Conservation (phyloP, 192 early-diverging fungal species). For the Entophlyctis helioformis region DNA sequence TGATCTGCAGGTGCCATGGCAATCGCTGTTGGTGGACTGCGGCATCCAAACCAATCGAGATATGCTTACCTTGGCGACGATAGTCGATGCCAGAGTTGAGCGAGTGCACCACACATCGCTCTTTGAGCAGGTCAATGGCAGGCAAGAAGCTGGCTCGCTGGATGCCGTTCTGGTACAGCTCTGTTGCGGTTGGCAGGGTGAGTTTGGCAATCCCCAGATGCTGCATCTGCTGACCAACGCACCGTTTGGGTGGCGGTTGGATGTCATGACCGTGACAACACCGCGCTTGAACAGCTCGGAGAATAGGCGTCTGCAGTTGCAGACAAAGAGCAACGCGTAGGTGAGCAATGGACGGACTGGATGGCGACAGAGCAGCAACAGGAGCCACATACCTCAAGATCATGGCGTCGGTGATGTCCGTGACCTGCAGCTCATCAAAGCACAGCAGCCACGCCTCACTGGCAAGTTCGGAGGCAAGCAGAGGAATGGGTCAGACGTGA, state of each 20-base stretch:
- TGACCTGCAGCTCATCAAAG: constrained; percentile 96
- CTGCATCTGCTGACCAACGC: not conserved
- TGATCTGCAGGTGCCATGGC: too few species aligned
- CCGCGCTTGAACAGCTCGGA: constrained; percentile 71
- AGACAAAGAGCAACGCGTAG: too few species aligned
- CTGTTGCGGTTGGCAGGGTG: constrained; percentile 10
- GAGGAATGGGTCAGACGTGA: constrained; percentile 18
- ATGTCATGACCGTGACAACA: constrained; percentile 84
- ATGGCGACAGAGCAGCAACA: too few species aligned
- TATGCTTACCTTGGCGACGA: constrained; percentile 41
- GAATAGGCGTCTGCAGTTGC: constrained; percentile 51
- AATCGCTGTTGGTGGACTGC: too few species aligned
- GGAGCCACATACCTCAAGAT: constrained; percentile 43
- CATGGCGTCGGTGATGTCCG: constrained; percentile 97
- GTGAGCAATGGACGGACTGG: too few species aligned
- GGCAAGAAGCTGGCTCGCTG: constrained; percentile 88
- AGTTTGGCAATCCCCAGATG: not conserved
- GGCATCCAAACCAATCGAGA: too few species aligned
- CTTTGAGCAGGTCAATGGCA: constrained; percentile 76
- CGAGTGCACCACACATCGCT: constrained; percentile 64
- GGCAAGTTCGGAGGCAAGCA: constrained; percentile 71
- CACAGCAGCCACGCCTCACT: constrained; percentile 76
- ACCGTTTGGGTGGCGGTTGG: constrained; percentile 82
- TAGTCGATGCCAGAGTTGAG: constrained; percentile 90
- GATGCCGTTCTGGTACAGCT: constrained; percentile 91